Base-by-base conservation (phyloP, 257 asterid species). In the Salvia splendens region DNA sequence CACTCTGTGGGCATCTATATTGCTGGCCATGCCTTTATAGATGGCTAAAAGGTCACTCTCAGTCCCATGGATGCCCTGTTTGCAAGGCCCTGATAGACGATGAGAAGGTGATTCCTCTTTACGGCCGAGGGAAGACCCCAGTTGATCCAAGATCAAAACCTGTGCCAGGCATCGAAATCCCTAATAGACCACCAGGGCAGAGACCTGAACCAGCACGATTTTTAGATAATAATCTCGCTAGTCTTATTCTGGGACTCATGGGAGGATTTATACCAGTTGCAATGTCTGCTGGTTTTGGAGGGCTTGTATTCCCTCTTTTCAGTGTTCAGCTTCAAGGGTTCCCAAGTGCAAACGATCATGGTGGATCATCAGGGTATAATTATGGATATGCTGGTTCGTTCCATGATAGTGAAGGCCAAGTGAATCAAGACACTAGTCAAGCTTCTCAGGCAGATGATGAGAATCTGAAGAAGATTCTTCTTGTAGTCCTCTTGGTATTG, bases 141-240 rank as follows among this genome's bases (percentile, higher is more conserved):
- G 70, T 77, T 20, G 92, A 86, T 71, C 96, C 96, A 0, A 81
- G 96, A 66, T 76, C 84, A 5, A 84, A 81, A 66, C 87, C 92
- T 0, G 78, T 86, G 24, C 95, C 90, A 0, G 95, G 95, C 1
- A 61, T 74, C 11, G 95, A 89, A 52, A 87, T 86, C 32, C 96
- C 96, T 33, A 74, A 70, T 59, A 80, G 95, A 3, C 95, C 95
- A 16, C 69, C 85, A 2, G 95, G 95, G 5, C 94, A 81, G 79
- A 77, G 96, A 48, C 85, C 90, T 15, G 83, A 72, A 54, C 70
- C 88, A 2, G 84, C 68, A 12, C 85, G 75, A 0, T 74, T 75
- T 36, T 53, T 79, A 2, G 89, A 75, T 8, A 66, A 51, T 54
- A 79, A 76, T 69, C 57, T 78, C 12, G 33, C 75, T 15, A 73